Base-by-base conservation (phyloP, 768 basidiomycete species). In the Mrakia hoshinonis region DNA sequence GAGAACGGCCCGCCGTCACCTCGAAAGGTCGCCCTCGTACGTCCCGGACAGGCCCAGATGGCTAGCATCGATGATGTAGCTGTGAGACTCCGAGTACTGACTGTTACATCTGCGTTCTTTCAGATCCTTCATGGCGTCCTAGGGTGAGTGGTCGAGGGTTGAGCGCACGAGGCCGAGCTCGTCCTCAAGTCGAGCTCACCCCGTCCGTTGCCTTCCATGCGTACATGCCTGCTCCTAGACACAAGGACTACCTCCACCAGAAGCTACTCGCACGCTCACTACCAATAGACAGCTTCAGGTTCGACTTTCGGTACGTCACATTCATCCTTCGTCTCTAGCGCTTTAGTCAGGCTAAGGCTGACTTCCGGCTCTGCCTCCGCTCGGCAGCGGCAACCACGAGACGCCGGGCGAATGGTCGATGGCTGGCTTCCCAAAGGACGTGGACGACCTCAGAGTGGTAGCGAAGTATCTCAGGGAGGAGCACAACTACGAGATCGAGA, bases 221-320 rank as follows among this genome's bases (percentile, higher is more conserved):
- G 51, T 47, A 13, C 11, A 29, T 34, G 48, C 34, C 62, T 67
- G 71, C 51, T 46, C 31, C 76, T 79, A 91, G 90, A 76, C 90
- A 92, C 79, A 91, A 91, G 75, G 87, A 92, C 77, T 92, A 92
- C 80, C 78, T 92, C 61, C 91, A 88, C 81, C 87, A 89, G 79
- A 87, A 87, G 76, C 85, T 84, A 18, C 85, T 92, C 24, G 89
- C 88, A 3, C 77, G 79, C 48, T 82, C 81, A 47, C 79, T 91
- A 18, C 87, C 89, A 0, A 76, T 89, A 29, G 90, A 92, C 78
- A 91, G 89, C 3, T 91, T 92, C 77, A 84, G 90, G 39, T 91
- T 92, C 76, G 90, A 92, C 78, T 92, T 92, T 80, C 85, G 89
- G 89, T 90, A 76, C 36, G 74, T 43, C 48, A 34, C 58, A 46